phyloP scores from a whole-genome alignment of 2,329 filamentous ascomycete species.

The Trichoderma cornu-damae region DNA sequence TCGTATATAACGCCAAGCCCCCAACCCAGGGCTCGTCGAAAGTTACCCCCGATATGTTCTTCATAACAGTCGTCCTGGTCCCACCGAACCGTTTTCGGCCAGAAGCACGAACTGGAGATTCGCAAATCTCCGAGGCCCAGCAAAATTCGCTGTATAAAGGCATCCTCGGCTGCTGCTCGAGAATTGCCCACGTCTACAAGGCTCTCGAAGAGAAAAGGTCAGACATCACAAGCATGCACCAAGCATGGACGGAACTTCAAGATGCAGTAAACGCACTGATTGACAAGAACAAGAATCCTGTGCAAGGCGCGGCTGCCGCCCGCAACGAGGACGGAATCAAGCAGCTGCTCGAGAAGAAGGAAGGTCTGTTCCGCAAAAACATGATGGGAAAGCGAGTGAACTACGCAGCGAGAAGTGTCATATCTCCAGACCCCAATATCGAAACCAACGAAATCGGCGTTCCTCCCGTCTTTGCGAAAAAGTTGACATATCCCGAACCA shows the following conservation, averaged over 20 bases:
- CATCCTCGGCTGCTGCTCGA: constrained; percentile 70
- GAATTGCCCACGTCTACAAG: constrained; percentile 64
- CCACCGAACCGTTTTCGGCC: constrained; percentile 90
- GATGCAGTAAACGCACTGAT: constrained; percentile 89
- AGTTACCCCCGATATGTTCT: constrained; percentile 87
- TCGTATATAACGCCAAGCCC: constrained; percentile 79
- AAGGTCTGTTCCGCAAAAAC: constrained; percentile 95
- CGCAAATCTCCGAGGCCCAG: constrained; percentile 78
- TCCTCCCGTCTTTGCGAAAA: constrained; percentile 93
- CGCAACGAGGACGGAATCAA: constrained; percentile 91
- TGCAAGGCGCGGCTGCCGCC: constrained; percentile 70
- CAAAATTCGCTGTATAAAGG: constrained; percentile 85
- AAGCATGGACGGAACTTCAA: constrained; percentile 77
- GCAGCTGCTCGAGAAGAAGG: constrained; percentile 96
- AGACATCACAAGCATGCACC: constrained; percentile 68
- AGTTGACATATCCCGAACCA: constrained; percentile 92
- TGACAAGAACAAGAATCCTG: constrained; percentile 79
- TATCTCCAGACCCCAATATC: constrained; percentile 96
- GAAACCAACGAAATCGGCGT: constrained; percentile 99
- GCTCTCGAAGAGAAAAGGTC: constrained; percentile 42
- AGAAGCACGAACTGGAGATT: constrained; percentile 73
- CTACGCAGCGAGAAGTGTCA: constrained; percentile 94
- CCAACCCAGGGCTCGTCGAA: constrained; percentile 49
- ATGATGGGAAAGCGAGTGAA: constrained; percentile 99
- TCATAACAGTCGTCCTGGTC: constrained; percentile 78